Base-by-base conservation (phyloP, 2,329 filamentous ascomycete species). In the Fusarium liriodendri region DNA sequence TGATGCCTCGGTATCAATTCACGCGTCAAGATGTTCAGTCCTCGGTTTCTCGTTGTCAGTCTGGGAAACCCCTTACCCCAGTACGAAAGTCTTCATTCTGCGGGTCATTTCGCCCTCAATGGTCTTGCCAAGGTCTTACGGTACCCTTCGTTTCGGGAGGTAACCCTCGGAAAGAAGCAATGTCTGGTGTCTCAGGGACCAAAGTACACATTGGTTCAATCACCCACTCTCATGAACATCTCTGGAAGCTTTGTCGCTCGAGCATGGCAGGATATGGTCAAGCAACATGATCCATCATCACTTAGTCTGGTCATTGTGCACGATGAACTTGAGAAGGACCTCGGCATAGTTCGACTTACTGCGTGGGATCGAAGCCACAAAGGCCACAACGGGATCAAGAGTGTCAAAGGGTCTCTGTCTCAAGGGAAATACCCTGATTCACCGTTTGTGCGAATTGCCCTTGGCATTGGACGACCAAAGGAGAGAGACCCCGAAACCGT, bases 391-490 rank as follows among this genome's bases (percentile, higher is more conserved):
- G 94, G 94, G 2, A 81, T 96, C 76, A 93, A 91, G 81, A 94
- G 92, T 78, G 86, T 92, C 61, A 87, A 90, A 64, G 83, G 85
- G 20, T 84, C 80, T 60, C 73, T 94, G 27, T 80, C 80, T 3
- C 82, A 83, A 7, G 77, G 74, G 0, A 82, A 84, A 10, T 88
- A 85, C 58, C 80, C 82, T 3, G 79, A 75, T 1, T 82, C 84
- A 0, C 83, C 80, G 16, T 89, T 85, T 84, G 87, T 80, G 72
- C 87, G 94, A 67, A 89, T 98, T 60, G 92, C 93, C 0, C 85
- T 98, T 14, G 97, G 97, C 0, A 98, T 98, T 83, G 95, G 94
- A n/a, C 86, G 97, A 54, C 96, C 96, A 0, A 85, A 84, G 54
- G 92, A 88, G 71, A 87, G 95, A 72, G 91, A 94, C 59, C 85